Evolutionary conservation across 2,329 filamentous ascomycete genomes (phyloP), one percentile per base, ranked within the genome.

Genomic region (Colletotrichum liaoningense): DNA sequence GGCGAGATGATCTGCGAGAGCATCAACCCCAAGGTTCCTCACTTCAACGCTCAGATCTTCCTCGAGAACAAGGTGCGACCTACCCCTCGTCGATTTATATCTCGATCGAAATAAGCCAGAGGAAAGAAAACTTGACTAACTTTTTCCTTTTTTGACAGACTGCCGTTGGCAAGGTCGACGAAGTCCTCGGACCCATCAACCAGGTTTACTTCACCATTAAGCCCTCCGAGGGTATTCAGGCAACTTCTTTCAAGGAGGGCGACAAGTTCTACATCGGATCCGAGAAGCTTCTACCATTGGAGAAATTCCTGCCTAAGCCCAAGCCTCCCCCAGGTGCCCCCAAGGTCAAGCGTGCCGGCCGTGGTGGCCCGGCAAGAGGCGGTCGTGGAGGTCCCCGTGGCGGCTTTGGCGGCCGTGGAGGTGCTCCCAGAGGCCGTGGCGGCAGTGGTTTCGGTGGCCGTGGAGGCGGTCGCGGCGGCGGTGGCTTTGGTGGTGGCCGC

Each of bases 21-120:
- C 78, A 93, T 93, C 85, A 98, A 98, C 88, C 88, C 93, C 79
- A 98, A 98, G 87, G 93, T 99, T 76, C 97, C 97, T 75, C 97
- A 97, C 88, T 99, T 99, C 93, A 98, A 98, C 88, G 97, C 97
- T 75, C 95, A 95, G 78, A 97, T 99, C 84, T 99, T 97, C 87
- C 93, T 98, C 80, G 96, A 98, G 90, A 99, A 98, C 89, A 99
- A 98, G 90, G 93, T 93, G 81, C 64, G 65, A 56, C 35, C 30
- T 49, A 42, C 38, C 58, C n/a, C 59, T 26, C n/a, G n/a, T 19
- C 49, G 5, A 38, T 56, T 2, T 24, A 24, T 12, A 30, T 26
- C 56, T 52, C 67, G 55, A 66, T 8, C 5, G 26, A 38, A 49
- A 35, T 19, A 4, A 42, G 38, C 38, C 14, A 42, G 8, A 19